Evolutionary conservation across 306 rosid species (phyloP).

Genomic region (Lablab purpureus): DNA sequence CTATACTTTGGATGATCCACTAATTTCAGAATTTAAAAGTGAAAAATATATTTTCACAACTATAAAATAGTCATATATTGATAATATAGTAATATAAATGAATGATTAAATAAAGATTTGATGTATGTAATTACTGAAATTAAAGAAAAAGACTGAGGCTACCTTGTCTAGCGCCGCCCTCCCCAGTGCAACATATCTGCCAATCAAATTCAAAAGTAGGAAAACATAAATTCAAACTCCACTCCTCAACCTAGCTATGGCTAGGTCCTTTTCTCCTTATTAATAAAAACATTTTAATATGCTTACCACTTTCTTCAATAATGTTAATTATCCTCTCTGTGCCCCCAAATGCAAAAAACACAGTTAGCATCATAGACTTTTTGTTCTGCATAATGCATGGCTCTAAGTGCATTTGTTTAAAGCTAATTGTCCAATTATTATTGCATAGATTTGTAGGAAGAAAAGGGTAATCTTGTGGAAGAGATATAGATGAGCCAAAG

Average conservation of each 20-base stretch:
- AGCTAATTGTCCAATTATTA: constrained; percentile 32
- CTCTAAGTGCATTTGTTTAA: constrained; percentile 34
- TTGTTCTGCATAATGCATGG: constrained; percentile 20
- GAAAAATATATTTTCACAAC: no score
- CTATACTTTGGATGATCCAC: no score
- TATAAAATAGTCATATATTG: no score
- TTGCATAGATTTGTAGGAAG: neutral
- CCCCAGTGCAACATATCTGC: constrained; percentile 44
- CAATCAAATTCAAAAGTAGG: constrained; percentile 48
- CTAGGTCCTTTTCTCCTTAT: constrained; percentile 6
- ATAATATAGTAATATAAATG: no score
- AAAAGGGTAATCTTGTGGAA: constrained; percentile 4
- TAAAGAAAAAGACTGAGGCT: constrained; percentile 42
- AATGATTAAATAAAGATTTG: no score
- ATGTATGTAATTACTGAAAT: no score
- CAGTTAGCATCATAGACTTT: neutral
- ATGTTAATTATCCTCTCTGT: constrained; percentile 32
- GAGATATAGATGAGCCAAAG: constrained; percentile 29
- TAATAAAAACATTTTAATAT: constrained; percentile 32
- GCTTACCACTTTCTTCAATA: constrained; percentile 41
- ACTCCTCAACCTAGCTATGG: constrained; percentile 3
- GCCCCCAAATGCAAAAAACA: neutral
- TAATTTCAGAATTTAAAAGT: no score
- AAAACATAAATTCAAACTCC: constrained; percentile 40
- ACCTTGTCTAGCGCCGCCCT: constrained; percentile 42